Conservation (phyloP, 305 asterid genomes). For the Stenogyne calaminthoides region DNA sequence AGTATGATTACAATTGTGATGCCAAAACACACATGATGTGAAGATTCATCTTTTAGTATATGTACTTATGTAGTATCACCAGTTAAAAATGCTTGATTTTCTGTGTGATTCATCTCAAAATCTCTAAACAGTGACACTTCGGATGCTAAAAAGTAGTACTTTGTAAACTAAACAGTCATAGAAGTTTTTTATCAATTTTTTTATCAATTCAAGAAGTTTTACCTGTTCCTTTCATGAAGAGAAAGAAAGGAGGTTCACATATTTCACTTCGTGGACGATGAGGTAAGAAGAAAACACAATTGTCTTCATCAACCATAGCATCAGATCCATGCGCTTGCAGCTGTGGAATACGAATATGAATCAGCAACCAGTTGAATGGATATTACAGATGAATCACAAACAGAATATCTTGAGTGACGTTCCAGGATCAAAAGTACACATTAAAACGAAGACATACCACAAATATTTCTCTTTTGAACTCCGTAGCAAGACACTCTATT, state of each 20-base stretch:
- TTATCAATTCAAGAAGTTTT: background rate
- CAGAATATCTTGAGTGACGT: too few relatives aligned
- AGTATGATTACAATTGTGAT: background rate
- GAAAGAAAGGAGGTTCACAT: slow-evolving; percentile 77
- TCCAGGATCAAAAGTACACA: too few relatives aligned
- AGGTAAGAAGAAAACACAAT: slow-evolving; percentile 90
- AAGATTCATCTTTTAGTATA: too few relatives aligned
- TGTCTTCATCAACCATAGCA: slow-evolving; percentile 96
- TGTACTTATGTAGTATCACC: too few relatives aligned
- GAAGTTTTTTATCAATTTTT: too few relatives aligned
- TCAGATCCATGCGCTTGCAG: slow-evolving; percentile 98
- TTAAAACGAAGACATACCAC: slow-evolving; percentile 63
- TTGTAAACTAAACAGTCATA: too few relatives aligned
- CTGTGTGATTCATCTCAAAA: too few relatives aligned
- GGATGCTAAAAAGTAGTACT: too few relatives aligned
- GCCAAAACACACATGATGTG: too few relatives aligned
- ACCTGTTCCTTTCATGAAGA: slow-evolving; percentile 99
- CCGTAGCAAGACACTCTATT: slow-evolving; percentile 90
- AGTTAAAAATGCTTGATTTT: too few relatives aligned
- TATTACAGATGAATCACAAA: background rate
- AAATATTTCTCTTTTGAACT: slow-evolving; percentile 86
- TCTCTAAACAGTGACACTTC: too few relatives aligned
- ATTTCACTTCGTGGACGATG: slow-evolving; percentile 88
- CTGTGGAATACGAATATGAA: slow-evolving; percentile 35
- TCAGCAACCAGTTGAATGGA: background rate